These are phyloP conservation scores for Scytalidium lignicola DNA, from an alignment of 2,329 filamentous ascomycete genomes.

Conservation along the genomic window DNA sequence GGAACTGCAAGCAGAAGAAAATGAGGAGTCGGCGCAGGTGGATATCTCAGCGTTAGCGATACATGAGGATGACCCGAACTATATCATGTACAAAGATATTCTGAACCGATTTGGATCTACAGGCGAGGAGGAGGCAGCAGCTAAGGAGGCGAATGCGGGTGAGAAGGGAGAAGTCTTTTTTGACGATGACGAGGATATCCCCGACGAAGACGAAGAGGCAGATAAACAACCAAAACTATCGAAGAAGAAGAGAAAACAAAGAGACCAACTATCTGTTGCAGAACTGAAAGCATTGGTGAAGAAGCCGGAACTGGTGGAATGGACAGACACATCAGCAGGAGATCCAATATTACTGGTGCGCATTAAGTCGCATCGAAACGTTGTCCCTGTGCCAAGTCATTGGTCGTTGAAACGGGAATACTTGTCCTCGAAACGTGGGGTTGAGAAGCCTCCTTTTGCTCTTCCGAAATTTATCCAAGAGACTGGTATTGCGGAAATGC, in stretches of 20 bases:
- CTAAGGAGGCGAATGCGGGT: conserved; percentile 59
- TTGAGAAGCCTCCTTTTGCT: conserved; percentile 90
- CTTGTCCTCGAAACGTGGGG: conserved; percentile 90
- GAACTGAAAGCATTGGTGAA: conserved; percentile 89
- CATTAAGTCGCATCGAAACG: conserved; percentile 91
- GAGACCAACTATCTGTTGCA: conserved; percentile 89
- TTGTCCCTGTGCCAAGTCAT: conserved; percentile 88
- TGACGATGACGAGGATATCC: conserved; percentile 79
- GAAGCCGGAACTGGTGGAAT: conserved; percentile 93
- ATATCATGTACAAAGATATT: conserved; percentile 77
- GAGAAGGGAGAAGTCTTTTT: conserved; percentile 85
- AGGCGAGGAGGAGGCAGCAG: conserved; percentile 56
- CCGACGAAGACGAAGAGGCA: conserved; percentile 73
- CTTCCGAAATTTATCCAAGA: conserved; percentile 96
- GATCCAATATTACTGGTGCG: conserved; percentile 87
- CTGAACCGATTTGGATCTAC: conserved; percentile 72
- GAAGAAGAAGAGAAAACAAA: conserved; percentile 89
- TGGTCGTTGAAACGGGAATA: conserved; percentile 98
- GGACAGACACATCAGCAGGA: conserved; percentile 89
- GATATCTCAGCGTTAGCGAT: conserved; percentile 41
- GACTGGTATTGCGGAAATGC: conserved; percentile 96
- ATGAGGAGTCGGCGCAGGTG: conserved; percentile 37
- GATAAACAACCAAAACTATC: conserved; percentile 66
- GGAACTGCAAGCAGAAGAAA: conserved; percentile 23
- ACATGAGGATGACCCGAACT: conserved; percentile 69